Evolutionary conservation across 2,329 filamentous ascomycete species (phyloP).

Genomic region (Orbilia oligospora): DNA sequence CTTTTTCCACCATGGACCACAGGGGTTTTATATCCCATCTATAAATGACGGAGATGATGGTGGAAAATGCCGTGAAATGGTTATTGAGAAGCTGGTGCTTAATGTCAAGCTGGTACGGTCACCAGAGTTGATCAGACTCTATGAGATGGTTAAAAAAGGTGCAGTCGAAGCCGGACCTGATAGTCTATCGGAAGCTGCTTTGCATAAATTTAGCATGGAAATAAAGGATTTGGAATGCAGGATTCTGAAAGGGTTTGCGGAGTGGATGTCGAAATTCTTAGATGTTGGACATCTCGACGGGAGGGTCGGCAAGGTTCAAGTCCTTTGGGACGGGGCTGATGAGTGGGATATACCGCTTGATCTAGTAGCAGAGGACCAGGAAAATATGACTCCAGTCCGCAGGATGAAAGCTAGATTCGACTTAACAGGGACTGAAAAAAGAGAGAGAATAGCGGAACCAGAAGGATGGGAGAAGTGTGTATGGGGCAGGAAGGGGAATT

Average conservation of each 20-base stretch:
- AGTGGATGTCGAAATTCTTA: neutral
- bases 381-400: neutral
- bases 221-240: neutral
- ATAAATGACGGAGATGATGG: neutral
- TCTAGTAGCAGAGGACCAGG: neutral
- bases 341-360: neutral
- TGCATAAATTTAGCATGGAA: neutral
- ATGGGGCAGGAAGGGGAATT: conserved; percentile 3
- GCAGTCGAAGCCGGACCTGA: neutral
- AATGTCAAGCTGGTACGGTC: neutral
- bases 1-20: conserved; percentile 33
- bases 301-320: neutral
- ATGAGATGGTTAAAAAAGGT: neutral
- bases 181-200: too few relatives aligned
- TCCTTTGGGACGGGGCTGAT: conserved; percentile 9
- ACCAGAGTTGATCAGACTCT: neutral
- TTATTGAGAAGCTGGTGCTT: conserved; percentile 22
- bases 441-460: neutral
- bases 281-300: neutral
- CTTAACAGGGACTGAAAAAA: neutral
- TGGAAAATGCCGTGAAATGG: neutral
- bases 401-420: neutral
- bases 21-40: conserved; percentile 11
- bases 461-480: neutral
- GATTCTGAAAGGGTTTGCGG: neutral